These are phyloP conservation scores for Hyphodiscus hymeniophilus DNA, from an alignment of 495 filamentous ascomycete genomes.

Conservation along the genomic window DNA sequence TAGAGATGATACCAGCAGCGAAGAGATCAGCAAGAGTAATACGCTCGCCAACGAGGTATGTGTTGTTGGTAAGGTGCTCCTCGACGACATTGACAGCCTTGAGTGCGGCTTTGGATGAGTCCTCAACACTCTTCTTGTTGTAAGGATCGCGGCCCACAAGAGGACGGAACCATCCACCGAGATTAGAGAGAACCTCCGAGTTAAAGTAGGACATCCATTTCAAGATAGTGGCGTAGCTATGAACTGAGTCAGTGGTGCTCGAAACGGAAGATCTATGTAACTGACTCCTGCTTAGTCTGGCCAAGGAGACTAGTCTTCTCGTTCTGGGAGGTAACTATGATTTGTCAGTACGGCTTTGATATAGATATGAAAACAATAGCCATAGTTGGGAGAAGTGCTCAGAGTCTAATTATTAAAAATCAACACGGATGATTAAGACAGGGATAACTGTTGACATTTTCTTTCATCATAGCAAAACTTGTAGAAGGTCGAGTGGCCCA, in stretches of 20 bases:
- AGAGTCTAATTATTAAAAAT: slow-evolving; percentile 53
- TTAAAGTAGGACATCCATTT: slow-evolving; percentile 95
- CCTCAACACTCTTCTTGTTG: slow-evolving; percentile 97
- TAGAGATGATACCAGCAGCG: slow-evolving; percentile 63
- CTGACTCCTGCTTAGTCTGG: slow-evolving; percentile 98
- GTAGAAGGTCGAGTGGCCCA: slow-evolving; percentile 2
- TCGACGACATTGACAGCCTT: slow-evolving; percentile 67
- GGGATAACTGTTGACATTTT: slow-evolving; percentile 88
- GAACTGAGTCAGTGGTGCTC: slow-evolving; percentile 17
- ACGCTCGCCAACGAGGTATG: slow-evolving; percentile 95
- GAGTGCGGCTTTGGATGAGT: slow-evolving; percentile 54
- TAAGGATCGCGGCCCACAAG: slow-evolving; percentile 70
- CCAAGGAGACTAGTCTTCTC: slow-evolving; percentile 98
- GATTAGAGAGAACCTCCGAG: slow-evolving; percentile 63
- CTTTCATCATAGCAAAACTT: slow-evolving; percentile 63
- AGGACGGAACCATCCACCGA: slow-evolving; percentile 84
- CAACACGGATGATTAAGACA: slow-evolving; percentile 91
- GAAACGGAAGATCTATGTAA: background rate
- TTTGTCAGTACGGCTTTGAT: slow-evolving; percentile 26
- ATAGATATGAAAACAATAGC: slow-evolving; percentile 7
- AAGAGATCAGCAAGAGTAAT: slow-evolving; percentile 95
- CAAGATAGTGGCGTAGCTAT: slow-evolving; percentile 84
- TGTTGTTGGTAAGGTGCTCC: slow-evolving; percentile 82
- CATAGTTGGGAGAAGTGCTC: slow-evolving; percentile 26
- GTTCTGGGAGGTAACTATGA: slow-evolving; percentile 92